Conservation (phyloP, 805 yeast genomes). For the Hanseniaspora lindneri region DNA sequence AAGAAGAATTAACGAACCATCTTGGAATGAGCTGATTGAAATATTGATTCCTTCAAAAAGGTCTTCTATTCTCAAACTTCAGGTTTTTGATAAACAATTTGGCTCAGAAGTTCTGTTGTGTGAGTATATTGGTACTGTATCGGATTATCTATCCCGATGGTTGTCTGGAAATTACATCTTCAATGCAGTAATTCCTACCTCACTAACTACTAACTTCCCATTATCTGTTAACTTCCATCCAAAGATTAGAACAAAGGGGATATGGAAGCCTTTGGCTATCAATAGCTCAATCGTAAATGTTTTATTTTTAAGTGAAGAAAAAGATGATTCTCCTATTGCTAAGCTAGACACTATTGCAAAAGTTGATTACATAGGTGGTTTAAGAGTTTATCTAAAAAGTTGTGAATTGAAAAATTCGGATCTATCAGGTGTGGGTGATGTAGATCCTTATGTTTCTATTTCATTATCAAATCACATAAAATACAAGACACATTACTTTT, state of each 20-base stretch:
- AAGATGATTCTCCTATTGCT: conserved; percentile 29
- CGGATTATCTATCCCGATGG: conserved; percentile 14
- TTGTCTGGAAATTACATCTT: conserved; percentile 2
- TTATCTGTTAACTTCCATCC: conserved; percentile 4
- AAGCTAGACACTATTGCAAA: conserved; percentile 12
- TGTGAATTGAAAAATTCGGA: conserved; percentile 40
- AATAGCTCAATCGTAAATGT: conserved; percentile 38
- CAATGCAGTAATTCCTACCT: conserved; percentile 1
- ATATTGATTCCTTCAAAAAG: conserved; percentile 50
- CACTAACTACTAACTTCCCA: conserved; percentile 4
- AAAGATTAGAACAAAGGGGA: conserved; percentile 33
- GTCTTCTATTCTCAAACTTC: conserved; percentile 41
- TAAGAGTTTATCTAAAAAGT: conserved; percentile 46
- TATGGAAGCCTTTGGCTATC: conserved; percentile 61
- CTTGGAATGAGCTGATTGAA: conserved; percentile 56
- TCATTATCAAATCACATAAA: conserved; percentile 45
- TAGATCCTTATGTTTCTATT: conserved; percentile 63
- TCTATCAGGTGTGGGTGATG: conserved; percentile 55
- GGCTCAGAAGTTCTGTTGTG: conserved; percentile 40
- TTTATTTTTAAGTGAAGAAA: conserved; percentile 11
- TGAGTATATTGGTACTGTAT: conserved; percentile 27
- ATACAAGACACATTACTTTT: conserved; percentile 44
- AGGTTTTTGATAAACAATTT: conserved; percentile 48
- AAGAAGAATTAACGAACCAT: conserved; percentile 59
- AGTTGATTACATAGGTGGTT: conserved; percentile 51